These are phyloP conservation scores for Kwoniella mangroviensis DNA, from an alignment of 768 basidiomycete species.

Conservation along the genomic window DNA sequence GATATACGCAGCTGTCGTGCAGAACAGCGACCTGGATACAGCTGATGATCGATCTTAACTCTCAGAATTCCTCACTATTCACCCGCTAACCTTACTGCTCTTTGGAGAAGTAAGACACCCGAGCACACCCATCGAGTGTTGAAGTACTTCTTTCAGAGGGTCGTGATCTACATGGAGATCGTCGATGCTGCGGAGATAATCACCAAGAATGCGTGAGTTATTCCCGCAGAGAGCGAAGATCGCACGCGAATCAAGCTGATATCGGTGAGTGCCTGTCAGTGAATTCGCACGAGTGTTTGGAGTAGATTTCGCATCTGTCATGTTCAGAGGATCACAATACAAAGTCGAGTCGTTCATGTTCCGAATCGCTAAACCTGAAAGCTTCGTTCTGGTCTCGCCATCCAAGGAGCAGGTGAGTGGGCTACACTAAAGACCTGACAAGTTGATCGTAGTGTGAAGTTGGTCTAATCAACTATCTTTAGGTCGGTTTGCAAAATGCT, in stretches of 20 bases:
- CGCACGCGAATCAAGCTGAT: not conserved
- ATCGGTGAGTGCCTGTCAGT: slow-evolving; percentile 59
- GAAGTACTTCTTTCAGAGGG: slow-evolving; percentile 69
- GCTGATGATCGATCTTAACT: not conserved
- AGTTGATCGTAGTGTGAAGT: too few species aligned
- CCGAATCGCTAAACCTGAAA: slow-evolving; percentile 94
- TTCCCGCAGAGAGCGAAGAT: not conserved
- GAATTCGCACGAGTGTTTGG: slow-evolving; percentile 98
- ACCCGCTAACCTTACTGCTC: slow-evolving; percentile 66
- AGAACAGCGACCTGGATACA: not conserved
- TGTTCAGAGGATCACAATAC: slow-evolving; percentile 94
- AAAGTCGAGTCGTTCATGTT: slow-evolving; percentile 99
- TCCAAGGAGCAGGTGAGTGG: slow-evolving; percentile 75
- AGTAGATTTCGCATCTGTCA: slow-evolving; percentile 93
- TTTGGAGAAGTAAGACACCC: slow-evolving; percentile 70
- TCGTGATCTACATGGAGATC: slow-evolving; percentile 73
- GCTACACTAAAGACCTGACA: too few species aligned
- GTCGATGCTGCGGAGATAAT: slow-evolving; percentile 79
- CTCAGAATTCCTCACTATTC: slow-evolving; percentile 78
- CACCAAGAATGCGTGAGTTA: slow-evolving; percentile 83
- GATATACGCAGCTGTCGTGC: not conserved
- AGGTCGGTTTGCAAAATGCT: slow-evolving; percentile 96
- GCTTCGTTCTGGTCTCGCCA: slow-evolving; percentile 86
- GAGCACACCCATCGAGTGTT: slow-evolving; percentile 66
- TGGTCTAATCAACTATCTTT: not conserved